Percentiles rank a stretch among this genome's conserved stretches.
These are phyloP conservation scores for Hypoxylon sp. DNA, from an alignment of 2,329 filamentous ascomycete species.

Conservation along the genomic window DNA sequence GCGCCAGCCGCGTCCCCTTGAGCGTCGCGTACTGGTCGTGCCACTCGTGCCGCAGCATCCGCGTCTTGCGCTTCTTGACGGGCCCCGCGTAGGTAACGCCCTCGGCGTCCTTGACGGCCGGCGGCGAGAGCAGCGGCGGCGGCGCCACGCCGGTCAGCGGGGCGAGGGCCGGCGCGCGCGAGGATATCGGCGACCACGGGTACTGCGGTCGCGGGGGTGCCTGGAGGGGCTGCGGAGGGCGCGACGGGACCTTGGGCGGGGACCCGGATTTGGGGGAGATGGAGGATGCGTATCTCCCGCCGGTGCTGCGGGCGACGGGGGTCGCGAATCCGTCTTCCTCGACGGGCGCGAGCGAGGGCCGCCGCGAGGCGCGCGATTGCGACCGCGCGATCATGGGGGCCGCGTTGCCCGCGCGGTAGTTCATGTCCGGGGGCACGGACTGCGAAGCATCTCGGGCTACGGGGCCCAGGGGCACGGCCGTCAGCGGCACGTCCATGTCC, in stretches of 20 bases:
- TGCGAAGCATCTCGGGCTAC: constrained; percentile 84
- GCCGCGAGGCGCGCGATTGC: constrained; percentile 69
- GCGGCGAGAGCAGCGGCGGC: constrained; percentile 35
- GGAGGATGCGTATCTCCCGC: constrained; percentile 53
- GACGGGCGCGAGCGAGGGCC: constrained; percentile 78
- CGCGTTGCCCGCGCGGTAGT: constrained; percentile 66
- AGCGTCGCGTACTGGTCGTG: constrained; percentile 91
- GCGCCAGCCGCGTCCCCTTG: constrained; percentile 77
- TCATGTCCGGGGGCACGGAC: constrained; percentile 95
- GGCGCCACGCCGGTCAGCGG: constrained; percentile 43
- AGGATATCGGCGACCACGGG: constrained; percentile 64
- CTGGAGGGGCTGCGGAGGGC: constrained; percentile 57
- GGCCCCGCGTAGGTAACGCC: constrained; percentile 81
- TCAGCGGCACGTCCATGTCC: constrained; percentile 88
- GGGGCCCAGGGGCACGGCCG: constrained; percentile 76
- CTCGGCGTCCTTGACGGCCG: constrained; percentile 54
- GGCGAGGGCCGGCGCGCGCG: constrained; percentile 59
- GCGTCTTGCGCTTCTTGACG: constrained; percentile 94
- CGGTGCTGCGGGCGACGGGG: constrained; percentile 51
- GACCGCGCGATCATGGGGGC: constrained; percentile 55
- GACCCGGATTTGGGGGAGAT: constrained; percentile 50
- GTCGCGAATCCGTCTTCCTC: constrained; percentile 68
- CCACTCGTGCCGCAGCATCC: constrained; percentile 92
- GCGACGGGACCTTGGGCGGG: constrained; percentile 47
- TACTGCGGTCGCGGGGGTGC: constrained; percentile 67